Percentiles rank a stretch among this genome's conserved stretches.
Conservation (phyloP, 345 rosid genomes). For the Acer saccharum region DNA sequence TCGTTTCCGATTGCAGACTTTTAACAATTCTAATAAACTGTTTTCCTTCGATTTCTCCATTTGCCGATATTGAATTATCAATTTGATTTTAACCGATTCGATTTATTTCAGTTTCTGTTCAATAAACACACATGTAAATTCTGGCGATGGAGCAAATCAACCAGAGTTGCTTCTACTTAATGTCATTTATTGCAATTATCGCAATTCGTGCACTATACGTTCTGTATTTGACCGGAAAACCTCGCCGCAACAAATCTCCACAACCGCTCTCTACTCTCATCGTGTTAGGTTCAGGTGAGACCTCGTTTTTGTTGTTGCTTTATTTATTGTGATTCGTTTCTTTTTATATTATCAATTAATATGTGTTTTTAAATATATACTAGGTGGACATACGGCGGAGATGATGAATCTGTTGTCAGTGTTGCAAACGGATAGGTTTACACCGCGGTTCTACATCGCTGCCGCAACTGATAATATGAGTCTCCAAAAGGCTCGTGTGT, state of each 20-base stretch:
- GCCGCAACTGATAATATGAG: slow-evolving; percentile 97
- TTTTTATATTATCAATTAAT: not conserved
- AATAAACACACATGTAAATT: not conserved
- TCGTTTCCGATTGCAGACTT: not conserved
- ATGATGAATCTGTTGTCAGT: slow-evolving; percentile 78
- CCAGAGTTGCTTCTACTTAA: not conserved
- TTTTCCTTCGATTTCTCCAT: not conserved
- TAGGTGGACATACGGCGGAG: slow-evolving; percentile 98
- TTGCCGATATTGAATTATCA: not conserved
- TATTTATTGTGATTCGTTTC: not conserved
- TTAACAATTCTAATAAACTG: no score
- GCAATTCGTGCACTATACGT: slow-evolving; percentile 35
- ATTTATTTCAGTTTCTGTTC: not conserved
- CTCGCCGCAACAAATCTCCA: slow-evolving; percentile 34
- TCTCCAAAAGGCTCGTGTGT: slow-evolving; percentile 74
- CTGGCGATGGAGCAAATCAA: not conserved
- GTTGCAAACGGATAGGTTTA: slow-evolving; percentile 56
- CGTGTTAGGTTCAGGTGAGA: slow-evolving; percentile 69
- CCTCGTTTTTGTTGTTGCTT: not conserved
- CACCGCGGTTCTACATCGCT: slow-evolving; percentile 80
- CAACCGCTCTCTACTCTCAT: slow-evolving; percentile 48
- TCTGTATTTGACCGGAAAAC: slow-evolving; percentile 47
- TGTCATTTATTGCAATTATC: slow-evolving; percentile 16
- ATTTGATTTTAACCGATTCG: not conserved
- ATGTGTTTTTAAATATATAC: not conserved